Conservation (phyloP, 352 stramenopile genomes). For the Lagenidium sp. region DNA sequence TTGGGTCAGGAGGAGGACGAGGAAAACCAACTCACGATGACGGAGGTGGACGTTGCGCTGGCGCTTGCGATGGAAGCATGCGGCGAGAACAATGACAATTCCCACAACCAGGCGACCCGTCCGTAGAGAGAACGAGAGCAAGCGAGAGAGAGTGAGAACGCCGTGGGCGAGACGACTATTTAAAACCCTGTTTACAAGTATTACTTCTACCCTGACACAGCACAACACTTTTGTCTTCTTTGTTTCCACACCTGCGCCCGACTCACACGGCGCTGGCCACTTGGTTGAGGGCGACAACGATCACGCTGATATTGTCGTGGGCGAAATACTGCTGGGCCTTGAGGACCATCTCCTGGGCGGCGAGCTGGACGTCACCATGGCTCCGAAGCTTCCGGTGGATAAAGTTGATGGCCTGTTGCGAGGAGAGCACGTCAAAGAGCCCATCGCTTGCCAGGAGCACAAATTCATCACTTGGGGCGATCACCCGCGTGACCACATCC, state of each 20-base stretch:
- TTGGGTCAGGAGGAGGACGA: no score
- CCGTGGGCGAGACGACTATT: no score
- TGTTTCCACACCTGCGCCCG: not conserved
- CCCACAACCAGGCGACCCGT: no score
- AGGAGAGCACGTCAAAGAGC: conserved; percentile 88
- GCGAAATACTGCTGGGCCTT: conserved; percentile 86
- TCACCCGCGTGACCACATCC: conserved; percentile 61
- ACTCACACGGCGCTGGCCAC: conserved; percentile 6
- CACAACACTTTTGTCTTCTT: no score
- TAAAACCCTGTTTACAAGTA: no score
- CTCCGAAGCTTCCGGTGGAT: conserved; percentile 80
- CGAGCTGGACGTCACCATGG: conserved; percentile 85
- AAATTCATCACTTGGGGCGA: conserved; percentile 77
- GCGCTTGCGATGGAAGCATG: no score
- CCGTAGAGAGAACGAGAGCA: no score
- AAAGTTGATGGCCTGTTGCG: conserved; percentile 88
- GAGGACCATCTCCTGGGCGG: conserved; percentile 79
- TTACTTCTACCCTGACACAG: no score
- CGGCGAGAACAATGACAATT: no score
- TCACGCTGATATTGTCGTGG: conserved; percentile 88
- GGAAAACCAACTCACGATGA: no score
- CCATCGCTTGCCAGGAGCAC: conserved; percentile 88
- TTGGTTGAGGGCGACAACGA: conserved; percentile 84
- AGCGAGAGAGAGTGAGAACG: no score
- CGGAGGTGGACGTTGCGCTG: no score